Conservation (phyloP, 768 basidiomycete species). For the Serendipita sp. region DNA sequence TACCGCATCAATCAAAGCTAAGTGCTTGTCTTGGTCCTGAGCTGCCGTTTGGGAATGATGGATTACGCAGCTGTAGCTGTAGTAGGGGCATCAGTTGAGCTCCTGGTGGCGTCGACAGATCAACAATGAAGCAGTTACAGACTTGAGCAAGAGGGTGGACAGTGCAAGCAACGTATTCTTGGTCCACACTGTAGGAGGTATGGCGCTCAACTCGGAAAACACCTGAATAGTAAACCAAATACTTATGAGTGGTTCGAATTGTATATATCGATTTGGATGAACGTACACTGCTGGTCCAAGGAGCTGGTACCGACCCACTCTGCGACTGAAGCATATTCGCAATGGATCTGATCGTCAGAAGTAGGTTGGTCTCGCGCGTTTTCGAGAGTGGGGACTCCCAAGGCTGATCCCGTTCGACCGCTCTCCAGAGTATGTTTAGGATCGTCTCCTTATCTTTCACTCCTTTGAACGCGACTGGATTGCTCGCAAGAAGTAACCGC, state of each 20-base stretch:
- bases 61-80: slow-evolving; percentile 12
- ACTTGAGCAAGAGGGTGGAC: slow-evolving; percentile 84
- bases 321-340: slow-evolving; percentile 54
- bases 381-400: slow-evolving; percentile 47
- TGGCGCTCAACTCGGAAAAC: slow-evolving; percentile 16
- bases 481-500: slow-evolving; percentile 56
- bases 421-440: slow-evolving; percentile 46
- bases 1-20: slow-evolving; percentile 12
- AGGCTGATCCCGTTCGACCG: slow-evolving; percentile 46
- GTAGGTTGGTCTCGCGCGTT: slow-evolving; percentile 66
- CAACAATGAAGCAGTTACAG: slow-evolving; percentile 24
- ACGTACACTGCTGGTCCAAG: not conserved
- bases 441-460: slow-evolving; percentile 34
- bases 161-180: slow-evolving; percentile 61
- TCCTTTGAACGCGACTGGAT: slow-evolving; percentile 34
- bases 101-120: not conserved
- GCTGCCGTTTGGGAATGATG: slow-evolving; percentile 12
- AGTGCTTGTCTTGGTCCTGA: slow-evolving; percentile 14
- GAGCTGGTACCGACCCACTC: slow-evolving; percentile 1
- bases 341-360: slow-evolving; percentile 63
- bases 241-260: not conserved
- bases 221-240: not conserved
- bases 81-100: slow-evolving; percentile 13
- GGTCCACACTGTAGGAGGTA: slow-evolving; percentile 32
- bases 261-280: not conserved